phyloP scores from a whole-genome alignment of 2,329 filamentous ascomycete genomes.

The Dissoconium aciculare region DNA sequence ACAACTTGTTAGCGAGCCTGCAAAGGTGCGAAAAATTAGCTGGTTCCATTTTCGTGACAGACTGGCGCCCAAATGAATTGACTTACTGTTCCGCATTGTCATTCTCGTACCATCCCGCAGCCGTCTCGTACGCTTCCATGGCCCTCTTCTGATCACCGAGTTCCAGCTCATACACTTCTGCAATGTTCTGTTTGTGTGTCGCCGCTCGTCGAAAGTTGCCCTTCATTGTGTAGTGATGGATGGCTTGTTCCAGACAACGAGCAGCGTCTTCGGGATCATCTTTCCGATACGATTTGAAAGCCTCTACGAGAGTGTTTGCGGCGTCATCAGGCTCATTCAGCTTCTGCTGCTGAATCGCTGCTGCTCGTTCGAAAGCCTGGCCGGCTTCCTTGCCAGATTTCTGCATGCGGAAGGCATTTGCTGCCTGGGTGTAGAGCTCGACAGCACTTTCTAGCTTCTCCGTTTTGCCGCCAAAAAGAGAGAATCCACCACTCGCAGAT shows the following conservation, averaged over 20 bases:
- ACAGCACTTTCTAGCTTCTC: slow-evolving; percentile 86
- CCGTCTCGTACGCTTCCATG: slow-evolving; percentile 67
- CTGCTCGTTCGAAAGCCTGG: slow-evolving; percentile 69
- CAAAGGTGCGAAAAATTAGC: slow-evolving; percentile 4
- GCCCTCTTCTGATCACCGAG: slow-evolving; percentile 64
- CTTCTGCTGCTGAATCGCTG: slow-evolving; percentile 61
- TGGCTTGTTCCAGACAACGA: slow-evolving; percentile 61
- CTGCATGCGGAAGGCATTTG: slow-evolving; percentile 81
- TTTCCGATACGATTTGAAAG: slow-evolving; percentile 89
- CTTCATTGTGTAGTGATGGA: slow-evolving; percentile 73
- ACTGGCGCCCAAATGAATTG: neutral
- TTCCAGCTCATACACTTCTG: slow-evolving; percentile 72
- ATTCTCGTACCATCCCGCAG: slow-evolving; percentile 77
- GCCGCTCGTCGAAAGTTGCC: slow-evolving; percentile 87
- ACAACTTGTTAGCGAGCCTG: slow-evolving; percentile 83
- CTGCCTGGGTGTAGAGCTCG: slow-evolving; percentile 75
- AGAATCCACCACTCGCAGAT: slow-evolving; percentile 66
- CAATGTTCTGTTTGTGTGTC: slow-evolving; percentile 76
- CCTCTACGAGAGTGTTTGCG: slow-evolving; percentile 74
- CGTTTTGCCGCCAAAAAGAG: slow-evolving; percentile 70
- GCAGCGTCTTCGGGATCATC: slow-evolving; percentile 70
- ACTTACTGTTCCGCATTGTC: slow-evolving; percentile 71
- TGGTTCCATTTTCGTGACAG: slow-evolving; percentile 4
- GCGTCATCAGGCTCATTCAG: slow-evolving; percentile 87
- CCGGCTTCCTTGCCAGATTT: slow-evolving; percentile 76